Percentiles rank a stretch among this genome's conserved stretches.
Conservation (phyloP, 1,284 basidiomycete genomes). For the Rhodotorula sp. region DNA sequence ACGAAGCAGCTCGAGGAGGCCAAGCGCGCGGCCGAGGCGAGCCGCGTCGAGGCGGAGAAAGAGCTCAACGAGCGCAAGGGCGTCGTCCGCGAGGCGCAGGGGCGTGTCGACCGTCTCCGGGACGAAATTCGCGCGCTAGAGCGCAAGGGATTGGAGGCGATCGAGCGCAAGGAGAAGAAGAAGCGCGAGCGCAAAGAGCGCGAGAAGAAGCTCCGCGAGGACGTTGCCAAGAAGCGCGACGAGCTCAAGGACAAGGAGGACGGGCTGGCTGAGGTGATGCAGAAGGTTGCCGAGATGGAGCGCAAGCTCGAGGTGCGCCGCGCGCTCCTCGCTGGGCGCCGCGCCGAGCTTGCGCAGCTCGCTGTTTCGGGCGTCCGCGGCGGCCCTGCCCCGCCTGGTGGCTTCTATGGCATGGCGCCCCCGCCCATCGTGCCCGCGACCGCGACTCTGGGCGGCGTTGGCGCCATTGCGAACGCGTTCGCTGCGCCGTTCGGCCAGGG, state of each 20-base stretch:
- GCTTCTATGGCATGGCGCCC: constrained; percentile 12
- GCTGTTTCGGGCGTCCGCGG: constrained; percentile 14
- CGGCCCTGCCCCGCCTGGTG: neutral
- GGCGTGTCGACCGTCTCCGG: constrained; percentile 67
- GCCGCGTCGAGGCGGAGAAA: constrained; percentile 82
- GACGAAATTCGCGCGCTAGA: constrained; percentile 67
- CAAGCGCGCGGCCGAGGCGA: constrained; percentile 76
- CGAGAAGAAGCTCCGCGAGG: constrained; percentile 48
- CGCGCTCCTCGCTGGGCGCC: constrained; percentile 34
- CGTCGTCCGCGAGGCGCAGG: constrained; percentile 65
- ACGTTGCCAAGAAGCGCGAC: constrained; percentile 48
- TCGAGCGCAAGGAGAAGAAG: constrained; percentile 60
- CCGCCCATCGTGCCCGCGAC: constrained; percentile 9
- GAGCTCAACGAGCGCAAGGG: constrained; percentile 70
- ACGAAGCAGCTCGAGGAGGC: constrained; percentile 84
- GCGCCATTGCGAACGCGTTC: constrained; percentile 32
- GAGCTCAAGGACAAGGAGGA: constrained; percentile 48
- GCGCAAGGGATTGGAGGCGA: constrained; percentile 51
- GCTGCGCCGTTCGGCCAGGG: constrained; percentile 32
- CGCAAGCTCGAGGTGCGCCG: constrained; percentile 46
- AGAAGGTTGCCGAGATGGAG: constrained; percentile 71
- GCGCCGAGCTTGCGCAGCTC: constrained; percentile 34
- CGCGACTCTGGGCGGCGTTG: constrained; percentile 31
- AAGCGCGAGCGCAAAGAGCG: constrained; percentile 51
- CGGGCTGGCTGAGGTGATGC: constrained; percentile 63